Conservation (phyloP, 345 rosid species). For the Heritiera littoralis region DNA sequence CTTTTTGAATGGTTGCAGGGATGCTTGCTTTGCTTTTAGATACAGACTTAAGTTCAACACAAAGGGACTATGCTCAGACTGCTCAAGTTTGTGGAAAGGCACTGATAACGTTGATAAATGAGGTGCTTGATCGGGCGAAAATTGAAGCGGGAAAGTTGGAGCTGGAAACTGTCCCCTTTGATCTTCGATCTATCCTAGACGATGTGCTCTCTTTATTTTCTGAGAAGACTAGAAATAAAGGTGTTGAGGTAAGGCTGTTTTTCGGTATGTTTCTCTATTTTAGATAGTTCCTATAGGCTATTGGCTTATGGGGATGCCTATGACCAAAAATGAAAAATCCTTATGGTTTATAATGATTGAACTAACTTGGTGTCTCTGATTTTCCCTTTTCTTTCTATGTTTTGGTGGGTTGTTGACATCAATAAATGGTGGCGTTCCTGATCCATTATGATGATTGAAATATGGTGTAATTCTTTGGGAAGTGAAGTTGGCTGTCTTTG, state of each 20-base stretch:
- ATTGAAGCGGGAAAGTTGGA: slow-evolving; percentile 96
- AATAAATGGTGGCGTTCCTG: slow-evolving; percentile 13
- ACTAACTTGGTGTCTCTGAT: slow-evolving; percentile 15
- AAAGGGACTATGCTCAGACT: slow-evolving; percentile 92
- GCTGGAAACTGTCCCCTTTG: slow-evolving; percentile 80
- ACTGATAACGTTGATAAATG: slow-evolving; percentile 84
- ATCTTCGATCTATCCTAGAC: slow-evolving; percentile 79
- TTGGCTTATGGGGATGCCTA: neutral
- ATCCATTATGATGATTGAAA: slow-evolving; percentile 8
- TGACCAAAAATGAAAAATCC: neutral
- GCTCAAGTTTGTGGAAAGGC: slow-evolving; percentile 98
- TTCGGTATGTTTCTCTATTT: slow-evolving; percentile 8
- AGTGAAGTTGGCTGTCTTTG: slow-evolving; percentile 83
- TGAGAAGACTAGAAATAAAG: slow-evolving; percentile 87
- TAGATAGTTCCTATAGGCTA: neutral
- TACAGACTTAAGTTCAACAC: slow-evolving; percentile 87
- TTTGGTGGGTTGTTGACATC: slow-evolving; percentile 15
- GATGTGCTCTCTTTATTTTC: slow-evolving; percentile 96
- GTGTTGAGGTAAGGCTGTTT: slow-evolving; percentile 68
- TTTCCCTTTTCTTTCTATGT: neutral
- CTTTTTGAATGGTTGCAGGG: slow-evolving; percentile 44
- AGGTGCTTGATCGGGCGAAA: slow-evolving; percentile 97
- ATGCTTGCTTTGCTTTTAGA: slow-evolving; percentile 94
- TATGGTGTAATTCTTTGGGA: slow-evolving; percentile 28
- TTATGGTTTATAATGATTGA: neutral